Evolutionary conservation across 306 rosid genomes (phyloP).

Genomic region (Amphicarpaea edgeworthii): DNA sequence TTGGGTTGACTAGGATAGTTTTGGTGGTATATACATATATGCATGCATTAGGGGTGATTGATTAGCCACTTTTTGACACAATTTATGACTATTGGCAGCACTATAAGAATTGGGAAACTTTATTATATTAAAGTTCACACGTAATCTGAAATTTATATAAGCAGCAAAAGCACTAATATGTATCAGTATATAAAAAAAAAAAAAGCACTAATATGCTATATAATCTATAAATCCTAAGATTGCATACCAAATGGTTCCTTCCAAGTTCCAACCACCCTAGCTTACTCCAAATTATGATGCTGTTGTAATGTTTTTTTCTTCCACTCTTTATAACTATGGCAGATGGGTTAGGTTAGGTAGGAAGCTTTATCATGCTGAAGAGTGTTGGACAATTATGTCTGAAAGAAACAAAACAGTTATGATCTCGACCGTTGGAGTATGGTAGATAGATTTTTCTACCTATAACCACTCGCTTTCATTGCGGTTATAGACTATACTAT

Average conservation of each 20-base stretch:
- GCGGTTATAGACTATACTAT: neutral
- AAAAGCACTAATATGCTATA: constrained; percentile 41
- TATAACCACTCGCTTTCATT: constrained; percentile 39
- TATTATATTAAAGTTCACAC: constrained; percentile 24
- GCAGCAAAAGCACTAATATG: constrained; percentile 36
- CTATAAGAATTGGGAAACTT: constrained; percentile 30
- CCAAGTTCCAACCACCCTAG: constrained; percentile 21
- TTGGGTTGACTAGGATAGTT: constrained; percentile 44
- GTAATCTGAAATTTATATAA: constrained; percentile 41
- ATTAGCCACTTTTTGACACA: neutral
- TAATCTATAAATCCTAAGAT: constrained; percentile 5
- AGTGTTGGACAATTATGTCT: constrained; percentile 28
- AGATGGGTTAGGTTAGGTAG: constrained; percentile 44
- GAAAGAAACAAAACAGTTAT: constrained; percentile 18
- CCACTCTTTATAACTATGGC: constrained; percentile 23
- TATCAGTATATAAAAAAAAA: too few relatives aligned
- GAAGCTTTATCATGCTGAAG: constrained; percentile 33
- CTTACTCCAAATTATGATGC: too few relatives aligned
- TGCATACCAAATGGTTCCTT: constrained; percentile 30
- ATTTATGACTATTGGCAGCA: constrained; percentile 25
- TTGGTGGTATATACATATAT: neutral
- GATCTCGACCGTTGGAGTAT: constrained; percentile 7
- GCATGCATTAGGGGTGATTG: neutral
- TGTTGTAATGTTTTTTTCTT: too few relatives aligned
- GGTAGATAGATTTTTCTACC: constrained; percentile 23